Evolutionary conservation across 352 stramenopile species (phyloP), one percentile per base, ranked within the genome.

Genomic region (Pythium aphanidermatum): DNA sequence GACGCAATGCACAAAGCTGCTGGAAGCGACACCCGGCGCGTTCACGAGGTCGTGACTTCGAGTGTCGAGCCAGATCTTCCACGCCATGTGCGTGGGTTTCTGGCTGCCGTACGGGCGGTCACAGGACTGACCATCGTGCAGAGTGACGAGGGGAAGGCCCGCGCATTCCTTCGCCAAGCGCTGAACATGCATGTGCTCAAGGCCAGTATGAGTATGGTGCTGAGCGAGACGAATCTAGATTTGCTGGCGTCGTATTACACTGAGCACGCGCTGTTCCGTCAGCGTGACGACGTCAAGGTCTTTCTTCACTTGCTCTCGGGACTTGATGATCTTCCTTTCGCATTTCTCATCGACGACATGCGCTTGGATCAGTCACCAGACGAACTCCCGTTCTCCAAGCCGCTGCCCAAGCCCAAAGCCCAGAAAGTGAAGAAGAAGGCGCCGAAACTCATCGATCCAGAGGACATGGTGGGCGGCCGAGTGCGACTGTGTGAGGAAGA

Each of bases 161-260:
- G 80, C 29, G 77, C 75, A 5, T 92, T 92, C 32, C 44, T 88
- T 23, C 73, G 80, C 9, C 80, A 92, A 63, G 75, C 75, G 17
- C 74, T 92, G 30, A 92, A 92, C 46, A 92, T 78, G 52, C 80
- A 90, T 51, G 62, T 90, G 37, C 60, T 92, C 36, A 55, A 81
- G 24, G 55, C 77, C 1, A 81, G 67, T 47, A 77, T 92, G 63
- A 70, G 60, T 21, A 68, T 90, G 53, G 67, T 88, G 16, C 58
- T 90, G 4, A 72, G 62, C 13, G 77, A 88, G 43, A 75, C 67
- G 42, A 92, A 92, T 53, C 27, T 86, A 13, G 80, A 90, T 30
- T 51, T 92, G 14, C 60, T 92, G 34, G 54, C 74, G 14, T 87
- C 75, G 19, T 92, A 92, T 51, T 92, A 90, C 66, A 82, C 68